Base-by-base conservation (phyloP, 108 stramenopile genomes). In the Cyclotella sp. region DNA sequence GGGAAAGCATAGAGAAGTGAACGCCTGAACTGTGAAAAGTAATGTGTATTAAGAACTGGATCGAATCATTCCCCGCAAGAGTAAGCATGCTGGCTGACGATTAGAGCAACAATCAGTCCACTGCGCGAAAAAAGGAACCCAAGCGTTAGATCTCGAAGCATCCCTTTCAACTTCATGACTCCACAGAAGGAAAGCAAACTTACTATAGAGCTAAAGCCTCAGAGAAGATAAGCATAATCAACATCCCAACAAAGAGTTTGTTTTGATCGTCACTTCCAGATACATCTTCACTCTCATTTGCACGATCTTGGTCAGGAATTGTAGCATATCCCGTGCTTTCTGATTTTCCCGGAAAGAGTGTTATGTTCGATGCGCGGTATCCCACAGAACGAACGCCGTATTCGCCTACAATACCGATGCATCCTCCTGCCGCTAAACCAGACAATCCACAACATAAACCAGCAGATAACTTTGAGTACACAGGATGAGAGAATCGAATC, bases 401-500 rank as follows among this genome's bases (percentile, higher is more conserved):
- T 63, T 95, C 94, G 30, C 94, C 94, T 52, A 95, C 86, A 54
- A 95, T 93, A 24, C 94, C 94, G 69, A 95, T 95, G 68, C 91
- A 93, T 13, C 88, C 81, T 39, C 94, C 94, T 1, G 94, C 94
- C 12, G 90, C 94, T 19, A 95, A 68, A 27, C 91, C 94, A 12
- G 89, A 90, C 40, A 91, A 61, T 10, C 94, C 94, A 62, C 85
- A 86, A 54, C 94, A 95, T 3, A 95, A 77, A 34, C 94, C 94
- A 10, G 94, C 94, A 80, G 83, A 82, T 43, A 95, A 66, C 63
- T 72, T 15, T 24, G 10, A 19, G 49, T 51, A 13, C 0, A 45
- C 21, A 16, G 45, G 21, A 27, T 16, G 19, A 61, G 18, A 61
- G 59, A 68, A 27, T 47, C 21, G 13, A 55, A 55, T 22, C 24